Evolutionary conservation across 2,329 filamentous ascomycete genomes (phyloP).

Genomic region (Epichloe hybrida): DNA sequence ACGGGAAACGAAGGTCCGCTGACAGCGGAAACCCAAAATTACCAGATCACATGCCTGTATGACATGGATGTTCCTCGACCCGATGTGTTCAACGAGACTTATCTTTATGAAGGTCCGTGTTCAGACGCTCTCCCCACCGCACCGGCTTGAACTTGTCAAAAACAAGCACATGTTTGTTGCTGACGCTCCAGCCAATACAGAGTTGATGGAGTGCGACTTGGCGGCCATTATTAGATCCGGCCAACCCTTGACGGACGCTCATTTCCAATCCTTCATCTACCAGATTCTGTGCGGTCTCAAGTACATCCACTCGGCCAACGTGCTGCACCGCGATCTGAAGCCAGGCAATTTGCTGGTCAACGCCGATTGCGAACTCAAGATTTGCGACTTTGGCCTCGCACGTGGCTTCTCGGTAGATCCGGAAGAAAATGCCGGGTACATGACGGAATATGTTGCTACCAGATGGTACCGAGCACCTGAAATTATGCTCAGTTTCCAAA

Average conservation of each 20-base stretch:
- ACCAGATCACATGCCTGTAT: constrained; percentile 91
- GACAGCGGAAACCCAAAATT: not conserved
- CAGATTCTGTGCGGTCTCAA: constrained; percentile 98
- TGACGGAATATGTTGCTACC: constrained; percentile 98
- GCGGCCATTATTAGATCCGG: constrained; percentile 96
- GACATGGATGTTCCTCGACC: constrained; percentile 98
- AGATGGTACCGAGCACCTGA: constrained; percentile 92
- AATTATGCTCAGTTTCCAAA: constrained; percentile 99
- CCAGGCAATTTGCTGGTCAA: constrained; percentile 96
- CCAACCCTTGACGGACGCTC: constrained; percentile 91
- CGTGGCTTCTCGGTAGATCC: constrained; percentile 95
- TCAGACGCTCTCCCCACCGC: not conserved
- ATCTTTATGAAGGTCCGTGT: constrained; percentile 78
- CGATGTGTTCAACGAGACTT: constrained; percentile 97
- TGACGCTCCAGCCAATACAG: constrained; percentile 30
- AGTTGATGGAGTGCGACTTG: constrained; percentile 98
- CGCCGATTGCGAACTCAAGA: constrained; percentile 98
- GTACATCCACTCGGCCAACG: constrained; percentile 98
- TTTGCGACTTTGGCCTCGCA: constrained; percentile 93
- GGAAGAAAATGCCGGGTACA: constrained; percentile 96
- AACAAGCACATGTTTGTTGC: not conserved
- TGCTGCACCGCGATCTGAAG: constrained; percentile 92
- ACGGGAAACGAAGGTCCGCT: not conserved
- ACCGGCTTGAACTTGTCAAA: not conserved
- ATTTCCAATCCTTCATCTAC: constrained; percentile 99